Evolutionary conservation across 371 early-diverging fungal species (phyloP).

Genomic region (Mortierella polycephala): DNA sequence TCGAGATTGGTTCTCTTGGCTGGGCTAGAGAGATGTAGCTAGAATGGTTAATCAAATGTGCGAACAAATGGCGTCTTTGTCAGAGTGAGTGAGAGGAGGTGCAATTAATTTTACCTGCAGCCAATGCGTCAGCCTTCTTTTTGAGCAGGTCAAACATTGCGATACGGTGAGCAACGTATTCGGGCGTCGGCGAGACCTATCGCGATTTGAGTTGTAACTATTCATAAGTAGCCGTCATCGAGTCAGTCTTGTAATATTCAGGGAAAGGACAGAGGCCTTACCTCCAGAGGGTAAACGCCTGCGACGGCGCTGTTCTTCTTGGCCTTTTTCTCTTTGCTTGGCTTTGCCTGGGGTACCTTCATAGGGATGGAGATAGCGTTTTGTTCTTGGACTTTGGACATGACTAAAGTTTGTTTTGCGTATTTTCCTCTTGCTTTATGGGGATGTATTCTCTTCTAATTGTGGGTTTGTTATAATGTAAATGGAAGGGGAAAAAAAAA

Average conservation of each 20-base stretch:
- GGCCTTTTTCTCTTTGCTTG: slow-evolving; percentile 66
- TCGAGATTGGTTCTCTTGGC: slow-evolving; percentile 86
- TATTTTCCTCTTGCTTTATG: too few relatives aligned
- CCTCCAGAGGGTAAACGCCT: slow-evolving; percentile 66
- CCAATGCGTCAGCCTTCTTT: slow-evolving; percentile 78
- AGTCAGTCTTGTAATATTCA: neutral
- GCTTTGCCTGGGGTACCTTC: slow-evolving; percentile 52
- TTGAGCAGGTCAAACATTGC: slow-evolving; percentile 92
- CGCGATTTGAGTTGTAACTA: neutral
- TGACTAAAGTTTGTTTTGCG: too few relatives aligned
- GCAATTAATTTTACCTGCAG: slow-evolving; percentile 70
- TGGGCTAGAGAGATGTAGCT: slow-evolving; percentile 61
- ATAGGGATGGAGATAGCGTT: too few relatives aligned
- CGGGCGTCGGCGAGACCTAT: slow-evolving; percentile 77
- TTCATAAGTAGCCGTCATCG: neutral
- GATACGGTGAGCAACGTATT: slow-evolving; percentile 89
- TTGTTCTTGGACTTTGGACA: too few relatives aligned
- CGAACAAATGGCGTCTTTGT: neutral
- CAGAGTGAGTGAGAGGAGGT: neutral
- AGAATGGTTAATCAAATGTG: slow-evolving; percentile 2
- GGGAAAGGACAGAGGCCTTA: slow-evolving; percentile 23
- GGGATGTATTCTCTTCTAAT: too few relatives aligned
- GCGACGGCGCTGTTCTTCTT: slow-evolving; percentile 57
- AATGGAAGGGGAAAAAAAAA: too few relatives aligned
- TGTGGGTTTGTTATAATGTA: too few relatives aligned